These are phyloP conservation scores for Musa acuminata DNA, from an alignment of 176 grass and related monocot genomes.

Conservation along the genomic window DNA sequence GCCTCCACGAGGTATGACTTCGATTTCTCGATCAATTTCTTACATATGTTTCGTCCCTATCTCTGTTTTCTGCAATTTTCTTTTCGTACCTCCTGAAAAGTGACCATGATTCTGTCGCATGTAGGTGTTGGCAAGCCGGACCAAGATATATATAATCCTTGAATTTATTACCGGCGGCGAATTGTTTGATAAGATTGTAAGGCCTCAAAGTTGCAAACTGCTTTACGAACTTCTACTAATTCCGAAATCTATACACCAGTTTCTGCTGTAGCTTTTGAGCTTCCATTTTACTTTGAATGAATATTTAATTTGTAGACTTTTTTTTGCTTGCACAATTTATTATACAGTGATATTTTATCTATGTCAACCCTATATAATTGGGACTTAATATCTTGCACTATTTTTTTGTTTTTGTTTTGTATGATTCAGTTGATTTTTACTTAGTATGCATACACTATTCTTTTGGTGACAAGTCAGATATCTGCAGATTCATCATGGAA, in stretches of 20 bases:
- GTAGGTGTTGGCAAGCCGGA: constrained; percentile 90
- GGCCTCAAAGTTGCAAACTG: constrained; percentile 8
- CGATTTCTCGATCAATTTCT: neutral
- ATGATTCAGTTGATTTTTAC: neutral
- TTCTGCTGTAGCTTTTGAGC: too few species aligned
- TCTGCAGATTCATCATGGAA: constrained; percentile 71
- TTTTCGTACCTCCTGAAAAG: neutral
- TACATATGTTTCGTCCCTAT: neutral
- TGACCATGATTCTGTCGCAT: constrained; percentile 19
- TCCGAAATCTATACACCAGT: neutral
- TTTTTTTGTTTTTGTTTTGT: neutral
- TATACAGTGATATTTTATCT: too few species aligned
- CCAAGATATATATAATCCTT: constrained; percentile 97
- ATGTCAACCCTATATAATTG: too few species aligned
- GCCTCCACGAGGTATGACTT: constrained; percentile 58
- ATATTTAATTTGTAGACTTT: too few species aligned
- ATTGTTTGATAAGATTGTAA: constrained; percentile 98
- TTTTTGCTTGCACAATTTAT: too few species aligned
- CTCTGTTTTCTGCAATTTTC: constrained; percentile 4
- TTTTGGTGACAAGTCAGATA: neutral
- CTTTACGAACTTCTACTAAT: constrained; percentile 19
- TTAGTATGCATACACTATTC: neutral
- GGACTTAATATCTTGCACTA: too few species aligned
- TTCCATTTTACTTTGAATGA: too few species aligned
- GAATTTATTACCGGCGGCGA: constrained; percentile 97